These are phyloP conservation scores for Quercus berberidifolia DNA, from an alignment of 306 rosid species.

Conservation along the genomic window DNA sequence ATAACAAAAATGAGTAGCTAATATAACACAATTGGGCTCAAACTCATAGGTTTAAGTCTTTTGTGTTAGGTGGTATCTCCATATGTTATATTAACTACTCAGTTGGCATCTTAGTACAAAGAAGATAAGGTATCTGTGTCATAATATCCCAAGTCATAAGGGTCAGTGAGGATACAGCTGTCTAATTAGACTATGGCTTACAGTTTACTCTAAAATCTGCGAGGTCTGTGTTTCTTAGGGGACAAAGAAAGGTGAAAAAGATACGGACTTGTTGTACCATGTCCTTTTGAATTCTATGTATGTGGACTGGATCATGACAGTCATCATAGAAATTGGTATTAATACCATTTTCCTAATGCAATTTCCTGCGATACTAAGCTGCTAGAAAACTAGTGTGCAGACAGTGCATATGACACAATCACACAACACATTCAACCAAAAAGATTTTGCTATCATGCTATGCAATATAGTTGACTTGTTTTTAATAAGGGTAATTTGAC, in stretches of 20 bases:
- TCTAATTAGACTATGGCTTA: background rate
- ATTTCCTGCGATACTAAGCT: background rate
- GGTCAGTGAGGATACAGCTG: too few relatives aligned
- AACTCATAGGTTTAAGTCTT: too few relatives aligned
- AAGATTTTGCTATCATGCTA: background rate
- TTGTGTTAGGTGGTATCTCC: too few relatives aligned
- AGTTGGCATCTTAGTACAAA: background rate
- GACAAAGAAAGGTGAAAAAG: background rate
- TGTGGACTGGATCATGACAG: background rate
- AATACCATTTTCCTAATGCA: background rate
- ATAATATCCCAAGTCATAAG: background rate
- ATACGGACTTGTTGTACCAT: background rate
- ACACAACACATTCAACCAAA: background rate
- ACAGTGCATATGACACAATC: background rate
- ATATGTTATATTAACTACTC: too few relatives aligned
- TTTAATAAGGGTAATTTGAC: background rate
- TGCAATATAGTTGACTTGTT: background rate
- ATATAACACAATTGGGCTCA: too few relatives aligned
- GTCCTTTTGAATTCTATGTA: background rate
- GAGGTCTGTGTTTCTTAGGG: background rate
- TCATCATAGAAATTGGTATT: background rate
- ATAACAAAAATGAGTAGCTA: too few relatives aligned
- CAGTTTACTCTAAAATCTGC: background rate
- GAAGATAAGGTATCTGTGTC: background rate
- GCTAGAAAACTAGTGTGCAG: background rate